Evolutionary conservation across 2,329 filamentous ascomycete species (phyloP), one percentile per base, ranked within the genome.

Genomic region (Sclerotinia subarctica): DNA sequence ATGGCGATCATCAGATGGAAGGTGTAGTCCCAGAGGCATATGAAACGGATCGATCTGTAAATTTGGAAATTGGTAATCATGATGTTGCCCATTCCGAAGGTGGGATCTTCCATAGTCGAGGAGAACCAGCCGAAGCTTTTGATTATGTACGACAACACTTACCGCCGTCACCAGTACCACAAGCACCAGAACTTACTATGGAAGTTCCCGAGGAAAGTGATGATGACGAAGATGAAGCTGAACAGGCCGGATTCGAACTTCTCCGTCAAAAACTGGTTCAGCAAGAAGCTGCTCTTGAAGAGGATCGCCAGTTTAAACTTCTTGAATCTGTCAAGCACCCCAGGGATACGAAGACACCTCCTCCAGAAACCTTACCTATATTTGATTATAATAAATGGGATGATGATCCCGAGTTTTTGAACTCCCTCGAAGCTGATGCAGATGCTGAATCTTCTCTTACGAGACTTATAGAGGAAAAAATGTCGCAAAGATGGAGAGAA

Each of bases 291-390:
- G 67, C 69, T 2, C 44, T 71, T 21, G 59, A 63, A 51, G 59
- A 63, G 2, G 59, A 51, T 38, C 59, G 59, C n/a, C 64, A 72
- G 60, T 68, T 63, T 24, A 62, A 57, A 21, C 42, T 44, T 19
- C 53, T 68, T 32, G 67, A 68, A 46, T 52, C 70, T 26, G 75
- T 77, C 7, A 70, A 74, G 17, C 46, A 63, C 8, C 59, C 59
- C 10, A 72, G 71, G 29, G 70, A 69, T n/a, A 77, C 77, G 72
- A 73, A 72, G 53, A 78, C 76, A 3, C 76, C 76, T 1, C 70
- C 76, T 5, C 60, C 74, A 19, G 72, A 69, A 17, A 72, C 68
- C 53, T 64, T 78, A 15, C 76, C 74, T 21, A 73, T 69, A 6
- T 70, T 73, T 52, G 66, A 70, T 35, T 68, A 59, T 13, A 72